A percentile compares a stretch with the other conserved stretches of the same genome.
phyloP scores from a whole-genome alignment of 2,329 filamentous ascomycete species.

The Magnaporthiopsis poae region DNA sequence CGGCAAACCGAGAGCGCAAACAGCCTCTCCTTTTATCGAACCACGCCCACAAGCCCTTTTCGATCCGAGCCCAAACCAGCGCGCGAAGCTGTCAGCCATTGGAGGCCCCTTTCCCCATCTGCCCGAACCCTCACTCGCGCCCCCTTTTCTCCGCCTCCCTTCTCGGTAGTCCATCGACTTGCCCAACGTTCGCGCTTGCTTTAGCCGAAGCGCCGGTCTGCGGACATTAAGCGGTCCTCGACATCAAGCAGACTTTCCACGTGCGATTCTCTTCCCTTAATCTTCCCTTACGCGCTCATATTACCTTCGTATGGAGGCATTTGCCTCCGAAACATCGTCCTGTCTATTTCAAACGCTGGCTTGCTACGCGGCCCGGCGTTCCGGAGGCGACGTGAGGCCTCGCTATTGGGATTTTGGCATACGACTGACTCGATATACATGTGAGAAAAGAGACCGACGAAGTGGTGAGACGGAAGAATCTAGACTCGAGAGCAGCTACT shows the following conservation, averaged over 20 bases:
- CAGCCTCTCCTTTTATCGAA: not conserved
- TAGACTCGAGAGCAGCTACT: not conserved
- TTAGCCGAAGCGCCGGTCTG: too few relatives aligned
- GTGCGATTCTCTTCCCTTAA: not conserved
- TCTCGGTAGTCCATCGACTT: not conserved
- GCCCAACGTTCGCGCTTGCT: too few relatives aligned
- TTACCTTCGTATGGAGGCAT: not conserved
- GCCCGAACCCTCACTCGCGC: not conserved
- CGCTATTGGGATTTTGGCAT: not conserved
- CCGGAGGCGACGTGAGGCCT: not conserved
- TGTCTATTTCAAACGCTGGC: not conserved
- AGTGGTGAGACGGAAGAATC: not conserved
- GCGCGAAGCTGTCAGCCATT: not conserved
- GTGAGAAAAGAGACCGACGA: not conserved
- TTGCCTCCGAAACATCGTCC: not conserved
- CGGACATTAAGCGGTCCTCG: not conserved
- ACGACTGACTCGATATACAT: not conserved
- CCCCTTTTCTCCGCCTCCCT: conserved; percentile 1
- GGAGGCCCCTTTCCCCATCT: not conserved
- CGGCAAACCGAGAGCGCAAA: not conserved
- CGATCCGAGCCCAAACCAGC: not conserved
- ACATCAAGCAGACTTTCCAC: not conserved
- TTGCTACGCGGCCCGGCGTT: not conserved
- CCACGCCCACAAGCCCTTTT: not conserved
- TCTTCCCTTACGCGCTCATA: not conserved